phyloP scores from a whole-genome alignment of 768 basidiomycete species.

The Pisolithus orientalis region DNA sequence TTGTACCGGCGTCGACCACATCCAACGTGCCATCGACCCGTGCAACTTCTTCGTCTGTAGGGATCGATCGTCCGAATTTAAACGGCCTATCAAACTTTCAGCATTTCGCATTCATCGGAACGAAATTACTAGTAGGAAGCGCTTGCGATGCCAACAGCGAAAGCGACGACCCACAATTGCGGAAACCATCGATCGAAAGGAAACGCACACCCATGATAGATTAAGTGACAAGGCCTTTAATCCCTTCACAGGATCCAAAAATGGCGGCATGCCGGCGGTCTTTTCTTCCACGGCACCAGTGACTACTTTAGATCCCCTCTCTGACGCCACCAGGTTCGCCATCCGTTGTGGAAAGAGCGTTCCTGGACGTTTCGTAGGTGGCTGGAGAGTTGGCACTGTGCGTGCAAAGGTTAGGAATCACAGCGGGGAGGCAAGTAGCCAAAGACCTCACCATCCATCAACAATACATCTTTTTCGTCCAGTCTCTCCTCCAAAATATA shows the following conservation, averaged over 20 bases:
- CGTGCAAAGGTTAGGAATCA: background rate
- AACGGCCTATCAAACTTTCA: conserved; percentile 35
- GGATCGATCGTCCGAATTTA: conserved; percentile 31
- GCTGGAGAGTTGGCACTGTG: background rate
- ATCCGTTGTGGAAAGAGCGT: background rate
- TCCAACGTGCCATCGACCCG: conserved; percentile 11
- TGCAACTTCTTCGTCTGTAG: conserved; percentile 27
- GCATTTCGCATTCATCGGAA: background rate
- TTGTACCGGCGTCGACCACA: conserved; percentile 8
- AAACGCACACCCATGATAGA: background rate
- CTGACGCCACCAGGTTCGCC: background rate
- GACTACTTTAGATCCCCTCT: background rate
- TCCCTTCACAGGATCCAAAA: background rate
- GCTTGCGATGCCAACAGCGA: no score
- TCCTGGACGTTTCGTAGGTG: background rate
- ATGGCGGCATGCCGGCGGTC: background rate
- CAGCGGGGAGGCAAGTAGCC: no score
- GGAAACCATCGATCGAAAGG: background rate
- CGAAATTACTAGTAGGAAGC: no score
- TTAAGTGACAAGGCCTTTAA: background rate
- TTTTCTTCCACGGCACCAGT: background rate
- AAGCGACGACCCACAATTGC: no score
- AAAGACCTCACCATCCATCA: conserved; percentile 51
- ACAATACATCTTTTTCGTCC: conserved; percentile 40
- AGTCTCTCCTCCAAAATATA: conserved; percentile 42